These are phyloP conservation scores for Ophiocordyceps australis DNA, from an alignment of 2,329 filamentous ascomycete species.

Conservation along the genomic window DNA sequence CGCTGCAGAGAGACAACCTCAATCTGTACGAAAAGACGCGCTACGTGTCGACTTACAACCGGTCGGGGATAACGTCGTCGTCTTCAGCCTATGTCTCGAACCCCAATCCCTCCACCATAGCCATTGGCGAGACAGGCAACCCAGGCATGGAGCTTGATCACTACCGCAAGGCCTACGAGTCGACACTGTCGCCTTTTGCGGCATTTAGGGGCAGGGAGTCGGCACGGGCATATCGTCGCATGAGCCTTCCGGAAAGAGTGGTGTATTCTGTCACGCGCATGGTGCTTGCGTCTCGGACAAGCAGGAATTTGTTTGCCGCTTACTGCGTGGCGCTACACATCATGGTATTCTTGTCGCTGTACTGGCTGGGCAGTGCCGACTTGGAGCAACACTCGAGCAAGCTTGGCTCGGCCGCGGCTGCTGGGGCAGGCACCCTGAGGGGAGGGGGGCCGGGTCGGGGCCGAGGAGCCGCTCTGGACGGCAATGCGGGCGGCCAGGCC, in stretches of 20 bases:
- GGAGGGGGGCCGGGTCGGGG: conserved; percentile 22
- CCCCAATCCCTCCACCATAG: conserved; percentile 58
- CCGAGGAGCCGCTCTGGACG: conserved; percentile 8
- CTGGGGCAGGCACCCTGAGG: no score
- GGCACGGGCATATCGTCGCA: conserved; percentile 74
- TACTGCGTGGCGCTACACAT: conserved; percentile 85
- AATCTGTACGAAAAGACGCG: conserved; percentile 94
- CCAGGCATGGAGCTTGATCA: conserved; percentile 59
- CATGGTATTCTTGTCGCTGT: conserved; percentile 72
- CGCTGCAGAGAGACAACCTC: conserved; percentile 89
- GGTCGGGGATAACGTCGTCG: conserved; percentile 43
- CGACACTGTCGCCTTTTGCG: conserved; percentile 87
- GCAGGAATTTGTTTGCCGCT: conserved; percentile 80
- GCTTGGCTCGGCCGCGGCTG: conserved; percentile 30
- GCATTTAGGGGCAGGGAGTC: conserved; percentile 91
- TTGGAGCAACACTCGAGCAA: conserved; percentile 41
- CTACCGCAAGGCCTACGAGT: conserved; percentile 86
- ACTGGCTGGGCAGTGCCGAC: conserved; percentile 58
- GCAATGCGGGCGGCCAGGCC: conserved; percentile 24
- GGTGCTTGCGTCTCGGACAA: conserved; percentile 76
- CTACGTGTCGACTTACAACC: conserved; percentile 87
- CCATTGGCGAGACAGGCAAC: conserved; percentile 32
- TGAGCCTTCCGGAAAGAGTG: conserved; percentile 79
- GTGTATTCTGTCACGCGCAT: conserved; percentile 84
- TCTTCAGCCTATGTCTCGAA: conserved; percentile 50